These are phyloP conservation scores for Amphirosellinia nigrospora DNA, from an alignment of 495 filamentous ascomycete genomes.

Conservation along the genomic window DNA sequence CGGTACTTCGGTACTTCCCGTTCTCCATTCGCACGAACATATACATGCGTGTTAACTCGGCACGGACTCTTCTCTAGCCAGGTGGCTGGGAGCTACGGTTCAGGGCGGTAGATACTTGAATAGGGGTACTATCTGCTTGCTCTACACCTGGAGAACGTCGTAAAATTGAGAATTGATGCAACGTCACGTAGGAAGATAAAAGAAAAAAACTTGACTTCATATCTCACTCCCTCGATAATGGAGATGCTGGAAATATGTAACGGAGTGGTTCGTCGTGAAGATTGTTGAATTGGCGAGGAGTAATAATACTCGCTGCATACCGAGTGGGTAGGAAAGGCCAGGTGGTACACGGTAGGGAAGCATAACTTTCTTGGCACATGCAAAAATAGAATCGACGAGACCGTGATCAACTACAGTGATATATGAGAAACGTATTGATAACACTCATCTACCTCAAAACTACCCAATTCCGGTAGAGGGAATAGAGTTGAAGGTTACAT, in stretches of 20 bases:
- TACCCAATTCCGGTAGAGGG: conserved; percentile 1
- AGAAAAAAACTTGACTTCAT: neutral
- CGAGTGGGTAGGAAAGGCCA: neutral
- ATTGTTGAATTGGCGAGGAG: neutral
- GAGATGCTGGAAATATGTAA: neutral
- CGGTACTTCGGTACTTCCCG: no score
- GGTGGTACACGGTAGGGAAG: neutral
- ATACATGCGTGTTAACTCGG: no score
- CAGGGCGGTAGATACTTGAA: neutral
- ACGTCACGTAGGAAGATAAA: no score
- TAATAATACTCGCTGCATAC: neutral
- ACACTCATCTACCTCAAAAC: neutral
- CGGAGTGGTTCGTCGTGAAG: no score
- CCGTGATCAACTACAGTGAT: neutral
- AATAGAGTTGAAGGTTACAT: neutral
- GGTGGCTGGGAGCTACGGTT: neutral
- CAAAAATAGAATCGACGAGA: neutral
- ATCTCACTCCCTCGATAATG: neutral
- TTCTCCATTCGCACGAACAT: no score
- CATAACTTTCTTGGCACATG: neutral
- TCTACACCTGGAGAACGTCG: neutral
- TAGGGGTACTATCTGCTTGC: neutral
- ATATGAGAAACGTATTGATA: neutral
- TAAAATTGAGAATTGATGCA: neutral
- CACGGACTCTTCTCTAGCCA: neutral